Evolutionary conservation across 208 protist genomes (phyloP), one percentile per base, ranked within the genome.

Genomic region (Balamuthia mandrillaris): DNA sequence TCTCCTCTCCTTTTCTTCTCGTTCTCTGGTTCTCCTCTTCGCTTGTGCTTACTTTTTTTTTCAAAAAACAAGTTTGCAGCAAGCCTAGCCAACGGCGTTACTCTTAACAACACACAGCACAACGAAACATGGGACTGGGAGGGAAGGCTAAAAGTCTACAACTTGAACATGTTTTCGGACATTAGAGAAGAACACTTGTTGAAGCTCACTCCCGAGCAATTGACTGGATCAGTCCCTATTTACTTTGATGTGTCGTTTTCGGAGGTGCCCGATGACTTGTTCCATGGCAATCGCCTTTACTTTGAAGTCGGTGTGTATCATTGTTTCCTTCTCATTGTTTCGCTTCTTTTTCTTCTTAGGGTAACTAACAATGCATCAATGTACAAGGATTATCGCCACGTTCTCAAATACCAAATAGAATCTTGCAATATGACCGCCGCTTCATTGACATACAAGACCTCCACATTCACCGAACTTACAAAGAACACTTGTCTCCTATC

Each of bases 221-320:
- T 79, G 70, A 47, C 70, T 16, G 70, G 70, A 12, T 39, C 39
- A 39, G 21, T 12, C 18, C 33, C 31, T 37, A 47, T 79, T 6
- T 6, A 27, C 14, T 41, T 79, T 37, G 27, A 18, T 37, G 45
- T 79, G 45, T 39, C 51, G 33, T 79, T 79, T 31, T 29, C 18
- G 24, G 7, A 52, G 49, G 58, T 79, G 29, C 70, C 70, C 10
- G 70, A 79, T 0, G 29, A 47, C 42, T 79, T 79, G 45, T 79
- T 79, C 33, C 45, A 39, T 14, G 70, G 70, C 70, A 79, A 79
- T 27, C 70, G 70, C 0, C 70, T 79, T 29, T 79, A 79, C 70
- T 79, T 79, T 41, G 70, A 79, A 24, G 33, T 79, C 39, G 70
- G 65, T 75, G 33, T 27, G 14, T 31, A 18, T 63, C 14, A 37